Percentiles rank a stretch among this genome's conserved stretches.
Evolutionary conservation across 2,329 filamentous ascomycete species (phyloP).

Genomic region (Aspergillus chevalieri): DNA sequence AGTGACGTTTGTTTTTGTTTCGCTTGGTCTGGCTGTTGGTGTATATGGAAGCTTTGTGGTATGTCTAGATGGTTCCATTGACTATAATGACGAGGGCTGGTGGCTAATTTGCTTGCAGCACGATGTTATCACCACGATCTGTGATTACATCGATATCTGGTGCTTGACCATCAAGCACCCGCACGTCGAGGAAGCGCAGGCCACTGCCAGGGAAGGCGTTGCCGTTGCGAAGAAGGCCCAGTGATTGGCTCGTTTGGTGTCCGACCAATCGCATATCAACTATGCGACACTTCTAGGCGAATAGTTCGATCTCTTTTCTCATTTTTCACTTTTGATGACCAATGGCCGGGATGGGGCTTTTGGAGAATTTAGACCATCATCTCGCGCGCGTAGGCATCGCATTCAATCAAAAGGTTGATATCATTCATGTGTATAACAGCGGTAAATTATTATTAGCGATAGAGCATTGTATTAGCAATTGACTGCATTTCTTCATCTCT

Average conservation of each 20-base stretch:
- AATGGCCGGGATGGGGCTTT: too few relatives aligned
- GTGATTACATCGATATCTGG: constrained; percentile 97
- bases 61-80: constrained; percentile 17
- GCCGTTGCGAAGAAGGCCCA: constrained; percentile 21
- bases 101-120: constrained; percentile 39
- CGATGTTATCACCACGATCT: constrained; percentile 95
- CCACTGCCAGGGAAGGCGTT: constrained; percentile 17
- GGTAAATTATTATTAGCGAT: not conserved
- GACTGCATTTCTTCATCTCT: not conserved
- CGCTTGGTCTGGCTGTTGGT: constrained; percentile 75
- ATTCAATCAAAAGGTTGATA: not conserved
- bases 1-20: constrained; percentile 83
- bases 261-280: constrained; percentile 8
- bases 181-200: constrained; percentile 38
- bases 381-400: not conserved
- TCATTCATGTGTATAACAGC: not conserved
- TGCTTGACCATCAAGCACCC: constrained; percentile 94
- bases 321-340: too few relatives aligned
- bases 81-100: not conserved
- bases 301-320: not conserved
- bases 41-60: constrained; percentile 96
- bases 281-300: constrained; percentile 3
- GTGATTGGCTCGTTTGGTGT: constrained; percentile 6
- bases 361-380: too few relatives aligned
- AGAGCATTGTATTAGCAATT: not conserved